Base-by-base conservation (phyloP, 352 stramenopile species). In the Phytophthora nicotianae region DNA sequence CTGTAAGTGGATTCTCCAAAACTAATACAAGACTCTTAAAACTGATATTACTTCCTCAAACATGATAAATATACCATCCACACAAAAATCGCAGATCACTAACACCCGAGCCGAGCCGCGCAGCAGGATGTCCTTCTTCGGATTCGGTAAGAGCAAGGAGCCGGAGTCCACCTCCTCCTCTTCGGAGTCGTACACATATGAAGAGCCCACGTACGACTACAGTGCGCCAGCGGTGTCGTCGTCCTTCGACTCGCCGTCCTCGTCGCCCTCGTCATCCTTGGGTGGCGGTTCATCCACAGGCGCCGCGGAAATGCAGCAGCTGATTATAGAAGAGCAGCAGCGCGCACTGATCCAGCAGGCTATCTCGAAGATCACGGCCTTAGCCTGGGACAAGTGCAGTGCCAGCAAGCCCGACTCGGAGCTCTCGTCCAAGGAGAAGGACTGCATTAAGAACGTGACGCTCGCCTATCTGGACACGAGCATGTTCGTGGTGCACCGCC, bases 351-450 rank as follows among this genome's bases (percentile, higher is more conserved):
- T 96, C 57, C 89, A 95, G 65, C 83, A 94, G 65, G 87, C 88
- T 46, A 84, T 96, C 52, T 86, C 84, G 56, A 96, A 96, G 82
- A 93, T 96, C 68, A 93, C 89, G 50, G 83, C 86, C 17, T 81
- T 96, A 50, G 89, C 87, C 27, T 96, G 87, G 87, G 88, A 96
- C 69, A 96, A 93, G 67, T 96, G 89, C 69, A 93, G 84, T 67
- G 84, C 81, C 49, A 82, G 65, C 72, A 94, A 92, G 65, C 86
- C 87, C 29, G 88, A 95, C 68, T 77, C 77, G 56, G 82, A 91
- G 62, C 85, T 96, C 38, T 88, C 82, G 52, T 91, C 74, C 61
- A 87, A 81, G 60, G 87, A 96, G 58, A 71, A 72, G 46, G 79
- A 90, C 48, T 96, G 89, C 71, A 91, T 96, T 65, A 90, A 91